phyloP scores from a whole-genome alignment of 139 green algal species.

The Parachlorella kessleri region DNA sequence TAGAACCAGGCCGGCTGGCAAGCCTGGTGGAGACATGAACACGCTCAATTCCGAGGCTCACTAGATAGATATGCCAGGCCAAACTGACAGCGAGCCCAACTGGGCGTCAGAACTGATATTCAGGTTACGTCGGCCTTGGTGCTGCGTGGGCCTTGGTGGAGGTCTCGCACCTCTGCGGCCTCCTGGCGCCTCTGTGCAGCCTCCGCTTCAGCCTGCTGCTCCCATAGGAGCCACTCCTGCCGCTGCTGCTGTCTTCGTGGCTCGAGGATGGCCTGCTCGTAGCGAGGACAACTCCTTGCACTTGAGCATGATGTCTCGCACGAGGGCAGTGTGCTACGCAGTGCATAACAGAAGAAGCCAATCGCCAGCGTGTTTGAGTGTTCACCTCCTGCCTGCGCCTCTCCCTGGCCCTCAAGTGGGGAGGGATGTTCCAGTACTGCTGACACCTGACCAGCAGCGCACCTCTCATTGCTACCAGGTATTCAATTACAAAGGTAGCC shows the following conservation, averaged over 20 bases:
- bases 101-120: not conserved
- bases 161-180: not conserved
- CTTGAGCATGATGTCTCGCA: not conserved
- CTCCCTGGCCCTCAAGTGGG: not conserved
- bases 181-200: conserved; percentile 4
- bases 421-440: not conserved
- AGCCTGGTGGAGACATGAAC: not conserved
- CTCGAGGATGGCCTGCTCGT: conserved; percentile 4
- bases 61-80: not conserved
- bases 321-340: not conserved
- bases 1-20: too few species aligned
- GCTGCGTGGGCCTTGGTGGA: not conserved
- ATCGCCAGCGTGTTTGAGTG: not conserved
- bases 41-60: not conserved
- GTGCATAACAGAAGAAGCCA: not conserved
- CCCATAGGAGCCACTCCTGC: conserved; percentile 31
- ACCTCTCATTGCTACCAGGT: too few species aligned
- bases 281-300: not conserved
- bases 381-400: not conserved
- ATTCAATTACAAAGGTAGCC: too few species aligned
- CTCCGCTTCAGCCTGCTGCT: conserved; percentile 19
- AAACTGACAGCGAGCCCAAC: not conserved
- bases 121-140: not conserved
- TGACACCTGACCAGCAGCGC: too few species aligned
- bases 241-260: not conserved